Base-by-base conservation (phyloP, 129 eudicot genomes). In the Flaveria trinervia region DNA sequence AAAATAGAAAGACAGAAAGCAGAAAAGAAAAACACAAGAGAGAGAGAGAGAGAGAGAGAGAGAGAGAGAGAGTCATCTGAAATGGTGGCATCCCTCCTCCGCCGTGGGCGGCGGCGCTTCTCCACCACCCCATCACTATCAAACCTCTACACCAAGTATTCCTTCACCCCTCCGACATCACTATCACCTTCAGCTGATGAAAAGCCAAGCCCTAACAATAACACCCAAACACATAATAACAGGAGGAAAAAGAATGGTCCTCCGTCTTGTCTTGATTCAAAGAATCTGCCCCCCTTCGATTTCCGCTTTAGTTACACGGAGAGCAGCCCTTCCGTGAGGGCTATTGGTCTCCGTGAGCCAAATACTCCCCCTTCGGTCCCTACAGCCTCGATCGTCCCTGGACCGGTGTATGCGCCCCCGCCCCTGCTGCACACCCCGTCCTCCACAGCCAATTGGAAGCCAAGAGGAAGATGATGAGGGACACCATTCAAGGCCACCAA, bases 321-420 rank as follows among this genome's bases (percentile, higher is more conserved):
- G 71, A 80, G 86, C 79, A 81, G 78, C 72, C 84, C 86, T 1
- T 62, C 75, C 10, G 85, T 81, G 68, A 68, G 90, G 71, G 97
- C 98, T 9, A 91, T 93, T 59, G 98, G 97, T 61, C 88, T 91
- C 60, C 87, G 98, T 23, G 98, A 86, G 84, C 98, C 5, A 89
- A 84, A 66, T 93, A 90, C 88, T 93, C 98, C 0, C 98, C 98
- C 4, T 93, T 93, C 6, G 98, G 98, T 7, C 97, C 97, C 28
- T 88, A 81, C 3, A 87, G 88, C 2, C 17, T 93, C 25, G 88
- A 89, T 70, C 87, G 97, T 69, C 86, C 28, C 0, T 92, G 98
- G 98, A 92, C 93, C 1, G 97, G 98, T 36, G 87, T 90, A 17
- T 93, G 97, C 44, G 98, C 98, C 22, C 96, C 97, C 68, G 97